Base-by-base conservation (phyloP, 2,329 filamentous ascomycete genomes). In the Dothiorella sarmentorum region DNA sequence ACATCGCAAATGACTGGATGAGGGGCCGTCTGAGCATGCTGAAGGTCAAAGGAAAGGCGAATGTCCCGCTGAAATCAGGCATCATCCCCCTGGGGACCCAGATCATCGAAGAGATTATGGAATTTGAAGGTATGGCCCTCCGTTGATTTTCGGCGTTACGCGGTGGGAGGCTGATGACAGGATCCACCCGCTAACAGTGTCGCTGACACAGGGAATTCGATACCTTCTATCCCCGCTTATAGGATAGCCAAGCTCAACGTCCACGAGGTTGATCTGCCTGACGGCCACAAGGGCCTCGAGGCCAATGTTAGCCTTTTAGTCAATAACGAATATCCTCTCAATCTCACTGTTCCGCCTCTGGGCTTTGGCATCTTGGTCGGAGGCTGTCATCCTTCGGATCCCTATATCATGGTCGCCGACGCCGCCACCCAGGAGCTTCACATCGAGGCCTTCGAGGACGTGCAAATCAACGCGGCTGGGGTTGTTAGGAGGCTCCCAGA, bases 1-100 rank as follows among this genome's bases (percentile, higher is more conserved):
- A 82, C 60, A 82, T 97, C 62, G 91, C 90, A 45, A 91, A 94
- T 70, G 89, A 96, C 71, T 97, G 91, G 86, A 76, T 99, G 61
- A 85, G 89, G 56, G 91, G 92, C 37, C 86, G 85, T 56, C 77
- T 97, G 60, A 82, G 85, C 10, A 79, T 82, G 59, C 75, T 99
- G 59, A 84, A 82, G 61, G 77, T 97, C 13, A 80, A 86, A 57
- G 93, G 88, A 42, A 88, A 87, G 67, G 87, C 90, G 24, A 78
- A 86, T 37, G 78, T 97, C 35, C 80, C 81, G 29, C 75, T 97
- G 58, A 91, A 86, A 71, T 89, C 91, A 45, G 93, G 94, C 22
- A 74, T 96, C 51, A 77, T 97, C 61, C 83, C 84, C 43, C 79
- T 97, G 20, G 92, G 93, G 63, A 87, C 84, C 56, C 90, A 96